Conservation (phyloP, 164 flowering plant genomes). For the Vitis rotundifolia region DNA sequence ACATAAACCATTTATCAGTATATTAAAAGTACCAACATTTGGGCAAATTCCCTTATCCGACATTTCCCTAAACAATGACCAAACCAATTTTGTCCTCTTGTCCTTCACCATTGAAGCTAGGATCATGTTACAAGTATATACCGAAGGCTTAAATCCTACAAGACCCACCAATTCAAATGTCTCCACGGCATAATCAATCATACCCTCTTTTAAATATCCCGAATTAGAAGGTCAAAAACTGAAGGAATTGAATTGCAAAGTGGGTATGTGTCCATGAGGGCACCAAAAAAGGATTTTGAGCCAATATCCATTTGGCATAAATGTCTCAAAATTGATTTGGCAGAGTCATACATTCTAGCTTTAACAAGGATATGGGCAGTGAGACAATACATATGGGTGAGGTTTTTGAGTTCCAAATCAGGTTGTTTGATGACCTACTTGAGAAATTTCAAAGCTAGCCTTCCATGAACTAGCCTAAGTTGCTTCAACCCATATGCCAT, state of each 20-base stretch:
- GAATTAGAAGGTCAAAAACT: conserved; percentile 74
- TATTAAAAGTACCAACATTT: conserved; percentile 66
- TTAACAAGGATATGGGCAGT: no score
- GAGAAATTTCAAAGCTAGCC: no score
- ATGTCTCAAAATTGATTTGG: conserved; percentile 48
- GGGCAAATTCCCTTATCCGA: conserved; percentile 56
- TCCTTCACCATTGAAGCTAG: conserved; percentile 49
- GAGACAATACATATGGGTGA: no score
- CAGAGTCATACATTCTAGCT: no score
- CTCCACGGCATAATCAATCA: conserved; percentile 50
- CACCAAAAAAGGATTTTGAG: conserved; percentile 43
- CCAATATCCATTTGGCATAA: conserved; percentile 38
- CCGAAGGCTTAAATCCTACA: conserved; percentile 68
- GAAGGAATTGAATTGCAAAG: conserved; percentile 78
- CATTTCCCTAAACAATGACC: conserved; percentile 75
- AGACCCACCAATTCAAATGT: conserved; percentile 49
- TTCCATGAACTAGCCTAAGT: no score
- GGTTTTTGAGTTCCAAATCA: no score
- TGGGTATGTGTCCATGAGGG: conserved; percentile 72
- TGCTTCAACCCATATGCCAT: no score
- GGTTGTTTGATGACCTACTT: no score
- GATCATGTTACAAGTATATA: conserved; percentile 63
- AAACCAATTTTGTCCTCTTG: conserved; percentile 31
- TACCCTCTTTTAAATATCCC: conserved; percentile 56
- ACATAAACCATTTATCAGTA: conserved; percentile 60